Evolutionary conservation across 352 stramenopile species (phyloP).

Genomic region (Hyaloperonospora brassicae): DNA sequence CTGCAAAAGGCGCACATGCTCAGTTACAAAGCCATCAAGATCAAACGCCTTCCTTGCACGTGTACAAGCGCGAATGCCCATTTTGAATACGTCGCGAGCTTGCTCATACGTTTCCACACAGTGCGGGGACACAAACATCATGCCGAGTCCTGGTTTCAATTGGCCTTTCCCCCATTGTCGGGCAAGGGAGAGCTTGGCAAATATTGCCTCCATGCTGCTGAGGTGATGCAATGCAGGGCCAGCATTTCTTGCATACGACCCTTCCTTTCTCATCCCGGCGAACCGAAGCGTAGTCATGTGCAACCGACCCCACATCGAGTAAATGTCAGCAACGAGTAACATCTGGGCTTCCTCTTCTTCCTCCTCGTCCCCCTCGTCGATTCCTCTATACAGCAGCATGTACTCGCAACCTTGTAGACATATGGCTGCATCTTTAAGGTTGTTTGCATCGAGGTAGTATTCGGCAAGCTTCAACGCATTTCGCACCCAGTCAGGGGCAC

Average conservation of each 20-base stretch:
- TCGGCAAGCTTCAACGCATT: conserved; percentile 52
- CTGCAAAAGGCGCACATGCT: conserved; percentile 50
- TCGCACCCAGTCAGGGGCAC: conserved; percentile 43
- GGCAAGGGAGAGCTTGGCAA: no score
- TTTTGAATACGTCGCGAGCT: conserved; percentile 58
- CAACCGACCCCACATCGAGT: conserved; percentile 42
- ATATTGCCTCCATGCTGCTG: no score
- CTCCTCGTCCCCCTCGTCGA: no score
- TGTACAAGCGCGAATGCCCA: conserved; percentile 39
- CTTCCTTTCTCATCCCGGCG: conserved; percentile 26
- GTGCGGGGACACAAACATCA: conserved; percentile 22
- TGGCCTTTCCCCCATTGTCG: background rate
- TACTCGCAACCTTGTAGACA: conserved; percentile 4
- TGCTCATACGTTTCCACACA: conserved; percentile 37
- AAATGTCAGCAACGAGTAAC: conserved; percentile 33
- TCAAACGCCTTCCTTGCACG: conserved; percentile 12
- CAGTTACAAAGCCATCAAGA: conserved; percentile 63
- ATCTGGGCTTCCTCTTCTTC: conserved; percentile 10
- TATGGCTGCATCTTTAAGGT: conserved; percentile 34
- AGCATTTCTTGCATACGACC: conserved; percentile 5
- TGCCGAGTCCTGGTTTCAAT: conserved; percentile 9
- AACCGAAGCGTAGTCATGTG: conserved; percentile 41
- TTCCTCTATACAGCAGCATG: no score
- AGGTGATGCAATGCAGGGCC: background rate
- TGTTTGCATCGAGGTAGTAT: conserved; percentile 47